Percentiles rank a stretch among this genome's conserved stretches.
Conservation (phyloP, 805 yeast genomes). For the Zygoascus biomembranicola region DNA sequence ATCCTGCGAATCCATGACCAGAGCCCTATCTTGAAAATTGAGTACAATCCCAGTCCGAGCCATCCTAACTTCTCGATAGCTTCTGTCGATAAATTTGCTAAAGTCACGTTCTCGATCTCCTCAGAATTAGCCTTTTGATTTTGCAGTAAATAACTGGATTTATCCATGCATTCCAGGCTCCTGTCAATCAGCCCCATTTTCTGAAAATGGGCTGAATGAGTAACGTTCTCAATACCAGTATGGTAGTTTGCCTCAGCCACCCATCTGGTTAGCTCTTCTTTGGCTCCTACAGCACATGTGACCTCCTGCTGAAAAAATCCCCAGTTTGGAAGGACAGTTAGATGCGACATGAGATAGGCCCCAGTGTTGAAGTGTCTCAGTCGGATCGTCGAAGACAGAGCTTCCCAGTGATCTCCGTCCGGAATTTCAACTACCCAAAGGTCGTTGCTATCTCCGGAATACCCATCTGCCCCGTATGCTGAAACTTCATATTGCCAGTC, state of each 20-base stretch:
- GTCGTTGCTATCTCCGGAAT: slow-evolving; percentile 48
- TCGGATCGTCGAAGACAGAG: slow-evolving; percentile 49
- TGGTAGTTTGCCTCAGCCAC: slow-evolving; percentile 37
- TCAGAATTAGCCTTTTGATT: not conserved
- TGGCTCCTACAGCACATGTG: slow-evolving; percentile 59
- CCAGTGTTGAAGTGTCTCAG: slow-evolving; percentile 47
- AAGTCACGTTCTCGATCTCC: not conserved
- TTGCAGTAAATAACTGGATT: not conserved
- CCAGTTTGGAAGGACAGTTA: slow-evolving; percentile 55
- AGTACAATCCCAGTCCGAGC: not conserved
- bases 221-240: not conserved
- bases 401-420: slow-evolving; percentile 21
- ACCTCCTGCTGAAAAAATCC: slow-evolving; percentile 68
- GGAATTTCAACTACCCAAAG: slow-evolving; percentile 46
- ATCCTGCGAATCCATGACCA: not conserved
- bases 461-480: slow-evolving; percentile 46
- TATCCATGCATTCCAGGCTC: not conserved
- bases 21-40: not conserved
- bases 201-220: not conserved
- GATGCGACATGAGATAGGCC: slow-evolving; percentile 58
- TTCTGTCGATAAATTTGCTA: no score
- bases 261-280: slow-evolving; percentile 50
- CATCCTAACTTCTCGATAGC: no score
- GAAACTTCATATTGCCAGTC: slow-evolving; percentile 21
- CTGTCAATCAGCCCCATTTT: not conserved